Base-by-base conservation (phyloP, 805 yeast genomes). In the Candida nitratophila region DNA sequence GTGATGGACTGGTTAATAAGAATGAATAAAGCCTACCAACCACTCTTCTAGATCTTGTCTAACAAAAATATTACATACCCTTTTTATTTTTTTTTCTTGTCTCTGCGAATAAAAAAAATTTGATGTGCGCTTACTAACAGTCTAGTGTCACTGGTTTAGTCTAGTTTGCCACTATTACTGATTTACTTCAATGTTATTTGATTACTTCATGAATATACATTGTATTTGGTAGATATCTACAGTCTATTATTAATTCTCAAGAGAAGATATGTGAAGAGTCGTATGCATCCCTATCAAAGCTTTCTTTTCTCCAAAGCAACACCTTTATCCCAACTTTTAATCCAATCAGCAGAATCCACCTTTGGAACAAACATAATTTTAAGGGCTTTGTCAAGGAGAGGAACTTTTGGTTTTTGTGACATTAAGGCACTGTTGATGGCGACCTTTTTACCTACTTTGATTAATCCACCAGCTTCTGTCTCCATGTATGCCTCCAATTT, bases 351-450 rank as follows among this genome's bases (percentile, higher is more conserved):
- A 2, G 84, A 70, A 37, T 81, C 83, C 5, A 57, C 66, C 59
- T 83, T 86, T 9, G 96, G 96, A 19, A 90, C 90, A 24, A 87
- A 76, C 53, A 82, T 88, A 10, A 91, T 56, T 50, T 88, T 74
- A 46, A 87, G 70, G 34, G 83, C 71, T 47, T 76, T 73, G 54
- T 90, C 96, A 48, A 90, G 81, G 37, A 90, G 61, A 2, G 96
- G 96, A 9, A 87, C 79, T 21, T 70, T 70, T 15, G 95, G 86
- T 9, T 64, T 64, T 32, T 73, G 77, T 41, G 77, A 72, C 66
- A 78, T 73, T 49, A 91, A 69, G 0, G 82, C 84, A 42, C 76
- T 74, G 53, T 77, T 75, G 20, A 91, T 59, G 1, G 85, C 68
- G 20, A 80, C 74, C 50, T 85, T 87, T 60, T 83, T 86, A 24